Evolutionary conservation across 345 rosid genomes (phyloP).

Genomic region (Hibiscus syriacus): DNA sequence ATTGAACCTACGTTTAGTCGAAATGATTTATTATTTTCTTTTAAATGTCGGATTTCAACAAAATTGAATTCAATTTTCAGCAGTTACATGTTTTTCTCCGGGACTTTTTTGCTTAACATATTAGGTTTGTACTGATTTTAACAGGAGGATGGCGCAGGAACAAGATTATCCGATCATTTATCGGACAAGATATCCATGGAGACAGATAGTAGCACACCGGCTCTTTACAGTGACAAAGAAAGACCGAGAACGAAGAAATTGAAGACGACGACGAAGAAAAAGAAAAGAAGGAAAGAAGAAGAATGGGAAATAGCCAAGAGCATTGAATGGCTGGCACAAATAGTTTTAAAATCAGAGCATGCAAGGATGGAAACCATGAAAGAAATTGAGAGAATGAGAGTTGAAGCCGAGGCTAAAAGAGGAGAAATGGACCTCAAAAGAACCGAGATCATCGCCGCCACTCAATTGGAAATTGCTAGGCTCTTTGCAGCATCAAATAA

Average conservation of each 20-base stretch:
- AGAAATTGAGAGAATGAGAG: conserved; percentile 84
- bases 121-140: background rate
- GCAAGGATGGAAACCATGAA: conserved; percentile 87
- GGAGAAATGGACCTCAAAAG: conserved; percentile 87
- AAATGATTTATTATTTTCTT: background rate
- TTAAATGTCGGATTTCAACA: background rate
- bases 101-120: too few species aligned
- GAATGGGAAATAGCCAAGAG: conserved; percentile 65
- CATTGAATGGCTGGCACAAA: conserved; percentile 80
- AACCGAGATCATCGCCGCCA: conserved; percentile 78
- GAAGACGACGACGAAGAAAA: conserved; percentile 22
- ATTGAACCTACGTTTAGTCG: background rate
- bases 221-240: conserved; percentile 46
- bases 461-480: conserved; percentile 86
- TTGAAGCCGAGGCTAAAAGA: conserved; percentile 77
- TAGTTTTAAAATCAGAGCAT: conserved; percentile 76
- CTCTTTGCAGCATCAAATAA: conserved; percentile 53
- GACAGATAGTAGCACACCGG: conserved; percentile 85
- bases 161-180: conserved; percentile 39
- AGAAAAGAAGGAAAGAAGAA: conserved; percentile 41
- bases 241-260: conserved; percentile 33
- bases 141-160: conserved; percentile 54
- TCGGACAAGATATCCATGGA: conserved; percentile 53
- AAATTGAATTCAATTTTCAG: background rate
- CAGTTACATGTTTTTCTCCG: background rate